phyloP scores from a whole-genome alignment of 352 stramenopile genomes.

The Pythium monospermum region DNA sequence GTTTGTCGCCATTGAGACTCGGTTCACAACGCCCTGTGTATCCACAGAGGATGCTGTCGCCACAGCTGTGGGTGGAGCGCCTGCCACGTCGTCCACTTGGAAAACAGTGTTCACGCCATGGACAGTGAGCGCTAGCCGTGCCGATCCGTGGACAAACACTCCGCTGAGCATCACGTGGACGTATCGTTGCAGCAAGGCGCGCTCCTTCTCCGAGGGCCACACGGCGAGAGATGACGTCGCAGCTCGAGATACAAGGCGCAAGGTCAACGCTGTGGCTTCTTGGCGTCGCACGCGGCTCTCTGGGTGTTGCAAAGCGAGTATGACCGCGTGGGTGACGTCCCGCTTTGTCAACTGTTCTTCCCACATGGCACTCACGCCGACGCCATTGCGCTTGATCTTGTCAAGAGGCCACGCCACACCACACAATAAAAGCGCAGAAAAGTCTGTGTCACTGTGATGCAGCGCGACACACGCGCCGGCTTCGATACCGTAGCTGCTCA shows the following conservation, averaged over 20 bases:
- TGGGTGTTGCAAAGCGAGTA: constrained; percentile 19
- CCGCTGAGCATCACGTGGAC: constrained; percentile 63
- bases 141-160: constrained; percentile 42
- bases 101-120: constrained; percentile 59
- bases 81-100: not conserved
- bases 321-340: constrained; percentile 23
- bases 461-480: constrained; percentile 39
- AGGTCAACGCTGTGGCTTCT: constrained; percentile 23
- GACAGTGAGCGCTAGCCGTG: constrained; percentile 53
- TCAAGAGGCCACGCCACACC: constrained; percentile 68
- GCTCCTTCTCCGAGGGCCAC: constrained; percentile 51
- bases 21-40: constrained; percentile 4
- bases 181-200: constrained; percentile 44
- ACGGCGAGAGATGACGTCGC: constrained; percentile 15
- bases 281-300: constrained; percentile 8
- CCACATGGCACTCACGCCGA: constrained; percentile 73
- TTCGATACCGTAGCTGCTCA: constrained; percentile 32
- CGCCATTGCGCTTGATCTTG: constrained; percentile 55
- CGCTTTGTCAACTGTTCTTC: constrained; percentile 33
- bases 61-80: not conserved
- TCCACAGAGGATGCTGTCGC: too few species aligned
- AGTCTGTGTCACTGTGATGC: constrained; percentile 2
- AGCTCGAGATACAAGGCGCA: constrained; percentile 36
- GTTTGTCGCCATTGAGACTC: constrained; percentile 18
- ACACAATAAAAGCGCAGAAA: constrained; percentile 38